phyloP scores from a whole-genome alignment of 108 stramenopile genomes.

The Nannochloropsis gaditana region DNA sequence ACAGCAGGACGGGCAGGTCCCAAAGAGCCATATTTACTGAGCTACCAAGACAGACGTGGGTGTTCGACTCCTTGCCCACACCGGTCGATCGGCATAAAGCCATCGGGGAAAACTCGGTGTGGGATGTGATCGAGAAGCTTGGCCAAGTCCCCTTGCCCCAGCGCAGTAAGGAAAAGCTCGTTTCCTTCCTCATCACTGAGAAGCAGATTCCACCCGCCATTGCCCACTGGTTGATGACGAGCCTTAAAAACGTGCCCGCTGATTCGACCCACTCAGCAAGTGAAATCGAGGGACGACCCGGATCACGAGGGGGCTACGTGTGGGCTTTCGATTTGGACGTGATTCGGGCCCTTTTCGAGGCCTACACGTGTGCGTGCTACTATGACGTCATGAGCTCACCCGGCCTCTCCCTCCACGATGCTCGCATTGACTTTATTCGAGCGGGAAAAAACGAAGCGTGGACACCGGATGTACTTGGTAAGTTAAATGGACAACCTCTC shows the following conservation, averaged over 20 bases:
- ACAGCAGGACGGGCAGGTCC: neutral
- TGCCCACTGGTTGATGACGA: conserved; percentile 14
- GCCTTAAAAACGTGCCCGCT: neutral
- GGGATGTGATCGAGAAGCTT: neutral
- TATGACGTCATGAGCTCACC: neutral
- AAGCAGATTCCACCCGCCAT: neutral
- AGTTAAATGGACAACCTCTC: neutral
- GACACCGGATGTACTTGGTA: neutral
- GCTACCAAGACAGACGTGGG: neutral
- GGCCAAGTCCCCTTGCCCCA: neutral
- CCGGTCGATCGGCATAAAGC: neutral
- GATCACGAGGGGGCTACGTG: neutral
- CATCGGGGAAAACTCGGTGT: conserved; percentile 4
- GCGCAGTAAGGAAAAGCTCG: neutral
- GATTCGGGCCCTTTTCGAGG: neutral
- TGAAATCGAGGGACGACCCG: neutral
- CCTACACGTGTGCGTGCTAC: neutral
- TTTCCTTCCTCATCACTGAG: neutral
- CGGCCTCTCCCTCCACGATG: neutral
- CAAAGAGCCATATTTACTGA: neutral
- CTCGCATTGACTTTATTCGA: conserved; percentile 17
- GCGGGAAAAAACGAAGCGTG: neutral
- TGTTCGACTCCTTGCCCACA: conserved; percentile 1
- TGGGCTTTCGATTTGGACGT: conserved; percentile 10
- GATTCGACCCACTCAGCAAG: neutral